These are phyloP conservation scores for Phyllosticta ampelicida DNA, from an alignment of 2,329 filamentous ascomycete genomes.

Conservation along the genomic window DNA sequence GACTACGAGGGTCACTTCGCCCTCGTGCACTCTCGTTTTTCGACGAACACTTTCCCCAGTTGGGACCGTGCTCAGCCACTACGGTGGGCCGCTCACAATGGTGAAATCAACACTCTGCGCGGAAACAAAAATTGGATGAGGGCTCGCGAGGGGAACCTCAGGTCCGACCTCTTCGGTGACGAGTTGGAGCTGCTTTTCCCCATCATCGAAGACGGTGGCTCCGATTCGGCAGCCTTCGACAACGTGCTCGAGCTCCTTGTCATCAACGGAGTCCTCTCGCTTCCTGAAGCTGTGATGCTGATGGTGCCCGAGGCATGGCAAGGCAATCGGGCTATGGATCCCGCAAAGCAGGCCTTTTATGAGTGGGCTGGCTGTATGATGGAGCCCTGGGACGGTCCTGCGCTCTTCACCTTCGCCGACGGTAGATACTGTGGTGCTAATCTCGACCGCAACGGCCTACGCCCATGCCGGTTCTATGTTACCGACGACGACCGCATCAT, in stretches of 20 bases:
- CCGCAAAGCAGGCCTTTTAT: constrained; percentile 93
- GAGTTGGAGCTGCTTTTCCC: constrained; percentile 86
- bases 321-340: constrained; percentile 83
- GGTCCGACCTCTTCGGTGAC: constrained; percentile 83
- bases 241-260: constrained; percentile 89
- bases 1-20: constrained; percentile 97
- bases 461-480: constrained; percentile 93
- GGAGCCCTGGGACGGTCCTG: constrained; percentile 97
- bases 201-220: constrained; percentile 92
- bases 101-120: constrained; percentile 94
- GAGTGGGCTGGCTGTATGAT: constrained; percentile 98
- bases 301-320: constrained; percentile 99
- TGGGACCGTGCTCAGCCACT: constrained; percentile 97
- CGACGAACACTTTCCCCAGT: constrained; percentile 95
- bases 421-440: constrained; percentile 96
- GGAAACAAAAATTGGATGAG: constrained; percentile 99
- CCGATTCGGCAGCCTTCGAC: constrained; percentile 93
- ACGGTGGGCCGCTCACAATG: constrained; percentile 95
- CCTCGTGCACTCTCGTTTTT: constrained; percentile 92
- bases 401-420: constrained; percentile 93
- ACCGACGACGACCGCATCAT: constrained; percentile 96
- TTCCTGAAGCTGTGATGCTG: constrained; percentile 94
- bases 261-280: constrained; percentile 89
- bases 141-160: constrained; percentile 87
- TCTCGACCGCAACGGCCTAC: constrained; percentile 86